These are phyloP conservation scores for Penicilliopsis zonata DNA, from an alignment of 495 filamentous ascomycete species.

Conservation along the genomic window DNA sequence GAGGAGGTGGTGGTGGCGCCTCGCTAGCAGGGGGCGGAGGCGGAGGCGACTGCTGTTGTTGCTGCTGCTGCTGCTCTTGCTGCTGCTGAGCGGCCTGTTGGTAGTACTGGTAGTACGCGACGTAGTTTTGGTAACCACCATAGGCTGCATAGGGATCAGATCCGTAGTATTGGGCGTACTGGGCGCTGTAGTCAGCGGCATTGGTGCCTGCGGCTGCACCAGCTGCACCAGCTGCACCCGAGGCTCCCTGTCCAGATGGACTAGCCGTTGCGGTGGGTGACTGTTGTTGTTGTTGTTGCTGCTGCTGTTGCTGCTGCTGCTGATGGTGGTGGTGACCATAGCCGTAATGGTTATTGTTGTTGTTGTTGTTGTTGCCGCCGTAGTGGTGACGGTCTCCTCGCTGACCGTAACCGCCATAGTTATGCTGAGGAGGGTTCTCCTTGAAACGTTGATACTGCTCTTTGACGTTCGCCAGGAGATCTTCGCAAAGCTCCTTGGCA, in stretches of 20 bases:
- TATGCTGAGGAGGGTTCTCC: constrained; percentile 62
- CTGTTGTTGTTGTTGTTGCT: constrained; percentile 26
- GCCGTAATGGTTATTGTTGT: constrained; percentile 20
- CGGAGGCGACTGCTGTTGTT: constrained; percentile 30
- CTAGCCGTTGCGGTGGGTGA: constrained; percentile 29
- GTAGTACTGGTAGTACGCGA: constrained; percentile 58
- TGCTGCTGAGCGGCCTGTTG: constrained; percentile 47
- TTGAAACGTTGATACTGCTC: constrained; percentile 85
- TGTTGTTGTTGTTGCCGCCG: constrained; percentile 15
- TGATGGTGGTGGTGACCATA: constrained; percentile 28
- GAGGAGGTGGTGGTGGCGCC: constrained; percentile 52
- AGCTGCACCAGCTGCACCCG: constrained; percentile 22
- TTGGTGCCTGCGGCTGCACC: constrained; percentile 29
- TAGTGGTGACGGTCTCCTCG: constrained; percentile 20
- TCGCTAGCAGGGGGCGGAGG: constrained; percentile 49
- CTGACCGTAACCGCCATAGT: constrained; percentile 41
- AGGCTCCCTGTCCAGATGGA: constrained; percentile 17
- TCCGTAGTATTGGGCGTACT: constrained; percentile 76
- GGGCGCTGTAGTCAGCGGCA: constrained; percentile 54
- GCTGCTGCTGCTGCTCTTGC: constrained; percentile 26
- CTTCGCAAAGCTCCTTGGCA: constrained; percentile 79
- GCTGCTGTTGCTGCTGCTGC: constrained; percentile 24
- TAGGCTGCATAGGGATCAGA: constrained; percentile 86
- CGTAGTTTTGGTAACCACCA: constrained; percentile 73
- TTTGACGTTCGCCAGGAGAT: constrained; percentile 71